A percentile compares a stretch with the other conserved stretches of the same genome.
Evolutionary conservation across 1,139 yeast genomes (phyloP).

Genomic region (Sugiyamaella sp.): DNA sequence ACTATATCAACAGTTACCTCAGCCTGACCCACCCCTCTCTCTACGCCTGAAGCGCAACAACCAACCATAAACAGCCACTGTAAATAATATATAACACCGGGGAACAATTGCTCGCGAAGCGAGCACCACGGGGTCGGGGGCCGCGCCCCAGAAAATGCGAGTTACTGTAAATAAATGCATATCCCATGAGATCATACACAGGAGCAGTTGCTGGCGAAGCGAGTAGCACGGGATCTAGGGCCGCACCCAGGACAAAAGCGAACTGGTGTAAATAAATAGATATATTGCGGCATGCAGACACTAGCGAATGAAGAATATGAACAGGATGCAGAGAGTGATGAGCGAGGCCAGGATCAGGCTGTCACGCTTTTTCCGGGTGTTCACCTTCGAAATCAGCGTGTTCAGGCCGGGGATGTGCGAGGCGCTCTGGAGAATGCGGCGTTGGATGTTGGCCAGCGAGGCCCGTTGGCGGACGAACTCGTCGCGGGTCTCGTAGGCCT

Average conservation of each 20-base stretch:
- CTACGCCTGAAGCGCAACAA: constrained; percentile 27
- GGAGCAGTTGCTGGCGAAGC: too few relatives aligned
- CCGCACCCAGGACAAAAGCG: not conserved
- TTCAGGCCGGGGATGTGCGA: constrained; percentile 82
- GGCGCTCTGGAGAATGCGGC: constrained; percentile 61
- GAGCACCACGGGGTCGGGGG: too few relatives aligned
- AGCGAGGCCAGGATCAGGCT: constrained; percentile 79
- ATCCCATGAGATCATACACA: too few relatives aligned
- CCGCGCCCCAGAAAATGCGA: too few relatives aligned
- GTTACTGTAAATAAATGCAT: too few relatives aligned
- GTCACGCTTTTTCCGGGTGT: constrained; percentile 86
- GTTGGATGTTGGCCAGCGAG: constrained; percentile 64
- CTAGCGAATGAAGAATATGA: constrained; percentile 59
- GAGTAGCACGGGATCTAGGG: not conserved
- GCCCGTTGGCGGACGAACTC: constrained; percentile 75
- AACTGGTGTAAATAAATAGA: constrained; percentile 9
- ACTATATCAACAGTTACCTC: constrained; percentile 35
- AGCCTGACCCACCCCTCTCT: constrained; percentile 32
- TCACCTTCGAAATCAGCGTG: constrained; percentile 73
- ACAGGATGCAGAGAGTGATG: constrained; percentile 70
- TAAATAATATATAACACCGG: too few relatives aligned
- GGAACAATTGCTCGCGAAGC: too few relatives aligned
- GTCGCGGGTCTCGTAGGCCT: constrained; percentile 89
- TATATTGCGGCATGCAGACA: constrained; percentile 8
- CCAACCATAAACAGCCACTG: too few relatives aligned